Evolutionary conservation across 2,329 filamentous ascomycete species (phyloP).

Genomic region (Talaromyces rugulosus): DNA sequence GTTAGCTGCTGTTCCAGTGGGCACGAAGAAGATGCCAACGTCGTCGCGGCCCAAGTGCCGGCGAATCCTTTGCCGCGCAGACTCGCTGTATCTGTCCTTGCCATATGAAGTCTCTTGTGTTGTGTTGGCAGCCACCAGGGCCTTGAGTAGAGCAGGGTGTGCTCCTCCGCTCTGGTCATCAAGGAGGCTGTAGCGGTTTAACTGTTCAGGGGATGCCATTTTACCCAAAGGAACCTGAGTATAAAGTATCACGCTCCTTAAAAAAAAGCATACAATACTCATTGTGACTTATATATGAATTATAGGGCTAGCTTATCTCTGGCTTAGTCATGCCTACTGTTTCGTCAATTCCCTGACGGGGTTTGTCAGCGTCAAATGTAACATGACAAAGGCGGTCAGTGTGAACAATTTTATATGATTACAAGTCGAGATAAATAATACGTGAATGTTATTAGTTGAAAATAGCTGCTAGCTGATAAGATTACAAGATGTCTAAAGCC

Average conservation of each 20-base stretch:
- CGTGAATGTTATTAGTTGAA: too few species aligned
- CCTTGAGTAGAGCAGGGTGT: constrained; percentile 46
- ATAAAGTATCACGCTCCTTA: neutral
- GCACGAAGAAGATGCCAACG: constrained; percentile 48
- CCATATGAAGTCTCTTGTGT: constrained; percentile 48
- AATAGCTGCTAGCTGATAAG: too few species aligned
- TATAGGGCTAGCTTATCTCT: neutral
- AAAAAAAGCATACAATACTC: neutral
- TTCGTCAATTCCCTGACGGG: too few species aligned
- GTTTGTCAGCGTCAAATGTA: too few species aligned
- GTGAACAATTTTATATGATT: too few species aligned
- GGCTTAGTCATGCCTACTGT: neutral
- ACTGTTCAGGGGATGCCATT: neutral
- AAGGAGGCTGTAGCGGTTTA: constrained; percentile 31
- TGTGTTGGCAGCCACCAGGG: constrained; percentile 42
- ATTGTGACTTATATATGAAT: neutral
- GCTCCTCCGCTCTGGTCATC: constrained; percentile 53
- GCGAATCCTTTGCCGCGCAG: constrained; percentile 42
- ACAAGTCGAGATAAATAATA: too few species aligned
- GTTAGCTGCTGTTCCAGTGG: constrained; percentile 51
- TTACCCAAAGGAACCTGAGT: neutral
- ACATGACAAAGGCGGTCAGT: too few species aligned
- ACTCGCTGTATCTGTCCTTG: constrained; percentile 41
- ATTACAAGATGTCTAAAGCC: too few species aligned
- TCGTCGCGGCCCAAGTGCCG: constrained; percentile 22